Evolutionary conservation across 2,329 filamentous ascomycete species (phyloP).

Genomic region (Trichophyton benhamiae): DNA sequence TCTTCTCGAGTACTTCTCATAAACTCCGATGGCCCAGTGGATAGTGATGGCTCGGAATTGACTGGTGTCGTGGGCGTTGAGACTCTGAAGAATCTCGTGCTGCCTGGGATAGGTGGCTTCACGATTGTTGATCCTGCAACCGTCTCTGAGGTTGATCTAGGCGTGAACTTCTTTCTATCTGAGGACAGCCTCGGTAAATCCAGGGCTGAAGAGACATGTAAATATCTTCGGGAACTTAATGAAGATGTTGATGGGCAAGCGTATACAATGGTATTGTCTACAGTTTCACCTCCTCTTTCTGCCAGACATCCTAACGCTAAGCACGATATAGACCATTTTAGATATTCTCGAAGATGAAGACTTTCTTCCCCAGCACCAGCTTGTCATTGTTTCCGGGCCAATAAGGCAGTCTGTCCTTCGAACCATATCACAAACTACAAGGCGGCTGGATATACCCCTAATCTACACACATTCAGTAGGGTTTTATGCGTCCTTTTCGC

Average conservation of each 20-base stretch:
- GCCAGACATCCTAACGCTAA: slow-evolving; percentile 6
- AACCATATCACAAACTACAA: slow-evolving; percentile 39
- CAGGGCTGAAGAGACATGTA: slow-evolving; percentile 64
- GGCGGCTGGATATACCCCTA: slow-evolving; percentile 54
- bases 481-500: slow-evolving; percentile 82
- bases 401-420: slow-evolving; percentile 42
- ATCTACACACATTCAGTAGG: slow-evolving; percentile 80
- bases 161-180: slow-evolving; percentile 94
- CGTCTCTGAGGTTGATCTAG: slow-evolving; percentile 73
- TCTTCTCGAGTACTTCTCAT: slow-evolving; percentile 81
- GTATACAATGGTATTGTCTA: slow-evolving; percentile 41
- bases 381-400: slow-evolving; percentile 51
- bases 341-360: slow-evolving; percentile 28
- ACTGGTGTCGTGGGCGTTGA: slow-evolving; percentile 81
- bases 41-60: slow-evolving; percentile 35
- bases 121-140: slow-evolving; percentile 72
- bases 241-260: slow-evolving; percentile 77
- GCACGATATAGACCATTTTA: slow-evolving; percentile 21
- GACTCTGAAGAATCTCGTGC: slow-evolving; percentile 89
- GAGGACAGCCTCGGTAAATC: slow-evolving; percentile 62
- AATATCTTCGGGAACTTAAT: slow-evolving; percentile 74
- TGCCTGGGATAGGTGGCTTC: slow-evolving; percentile 84
- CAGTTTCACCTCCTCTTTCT: background rate
- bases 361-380: slow-evolving; percentile 40
- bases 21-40: slow-evolving; percentile 48